Conservation (phyloP, 257 asterid species). For the Rauvolfia tetraphylla region DNA sequence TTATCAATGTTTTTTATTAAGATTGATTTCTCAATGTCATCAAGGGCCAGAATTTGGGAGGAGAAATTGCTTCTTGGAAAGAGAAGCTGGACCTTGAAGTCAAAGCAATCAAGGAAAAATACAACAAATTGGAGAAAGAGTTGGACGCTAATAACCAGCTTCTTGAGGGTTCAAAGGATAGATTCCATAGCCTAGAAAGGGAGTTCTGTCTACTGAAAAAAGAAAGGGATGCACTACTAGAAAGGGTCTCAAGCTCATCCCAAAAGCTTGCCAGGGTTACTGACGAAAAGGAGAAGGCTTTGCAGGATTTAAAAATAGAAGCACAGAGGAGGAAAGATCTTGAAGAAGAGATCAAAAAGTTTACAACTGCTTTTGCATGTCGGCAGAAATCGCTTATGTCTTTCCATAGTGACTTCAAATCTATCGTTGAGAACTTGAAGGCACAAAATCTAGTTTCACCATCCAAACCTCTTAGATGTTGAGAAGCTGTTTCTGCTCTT, state of each 20-base stretch:
- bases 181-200: constrained; percentile 57
- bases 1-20: constrained; percentile 4
- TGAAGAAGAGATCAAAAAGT: constrained; percentile 67
- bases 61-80: constrained; percentile 79
- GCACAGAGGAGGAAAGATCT: constrained; percentile 63
- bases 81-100: constrained; percentile 55
- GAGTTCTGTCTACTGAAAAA: constrained; percentile 54
- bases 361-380: constrained; percentile 51
- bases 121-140: constrained; percentile 55
- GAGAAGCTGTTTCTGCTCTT: constrained; percentile 16
- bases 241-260: constrained; percentile 40
- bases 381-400: constrained; percentile 55
- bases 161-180: constrained; percentile 53
- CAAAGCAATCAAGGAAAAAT: constrained; percentile 41
- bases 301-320: constrained; percentile 56
- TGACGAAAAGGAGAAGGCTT: constrained; percentile 55
- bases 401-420: constrained; percentile 57
- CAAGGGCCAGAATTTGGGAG: constrained; percentile 67
- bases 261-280: constrained; percentile 44
- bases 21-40: constrained; percentile 35
- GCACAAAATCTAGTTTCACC: constrained; percentile 41
- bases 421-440: constrained; percentile 54
- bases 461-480: constrained; percentile 67
- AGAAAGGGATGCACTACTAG: constrained; percentile 49
- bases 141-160: constrained; percentile 39